Evolutionary conservation across 805 yeast species (phyloP).

Genomic region (Yamadazyma paraphyllophila): DNA sequence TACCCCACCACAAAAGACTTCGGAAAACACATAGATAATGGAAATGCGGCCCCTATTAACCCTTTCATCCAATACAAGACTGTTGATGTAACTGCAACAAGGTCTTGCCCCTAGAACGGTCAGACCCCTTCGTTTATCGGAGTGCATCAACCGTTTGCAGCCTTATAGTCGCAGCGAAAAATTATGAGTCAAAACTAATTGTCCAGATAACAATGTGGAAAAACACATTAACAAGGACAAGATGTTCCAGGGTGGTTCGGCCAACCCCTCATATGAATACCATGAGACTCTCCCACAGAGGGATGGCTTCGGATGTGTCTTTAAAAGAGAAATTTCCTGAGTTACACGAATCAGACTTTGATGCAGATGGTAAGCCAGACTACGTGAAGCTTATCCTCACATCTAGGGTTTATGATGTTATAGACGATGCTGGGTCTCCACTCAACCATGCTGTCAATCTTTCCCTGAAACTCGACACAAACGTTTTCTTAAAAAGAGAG

Average conservation of each 20-base stretch:
- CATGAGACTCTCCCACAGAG: not conserved
- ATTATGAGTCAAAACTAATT: slow-evolving; percentile 5
- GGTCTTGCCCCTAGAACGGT: too few species aligned
- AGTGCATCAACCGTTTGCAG: slow-evolving; percentile 3
- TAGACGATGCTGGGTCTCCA: slow-evolving; percentile 77
- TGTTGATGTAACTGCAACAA: too few species aligned
- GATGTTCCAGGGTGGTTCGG: not conserved
- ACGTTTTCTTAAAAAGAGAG: slow-evolving; percentile 81
- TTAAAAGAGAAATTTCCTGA: slow-evolving; percentile 41
- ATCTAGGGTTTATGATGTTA: slow-evolving; percentile 91
- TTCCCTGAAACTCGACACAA: slow-evolving; percentile 71
- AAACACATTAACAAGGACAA: not conserved
- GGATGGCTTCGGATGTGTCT: not conserved
- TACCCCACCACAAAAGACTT: too few species aligned
- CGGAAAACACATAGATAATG: too few species aligned
- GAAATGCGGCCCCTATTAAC: too few species aligned
- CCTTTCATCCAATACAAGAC: too few species aligned
- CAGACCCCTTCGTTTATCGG: not conserved
- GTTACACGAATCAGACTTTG: slow-evolving; percentile 48
- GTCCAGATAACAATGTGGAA: slow-evolving; percentile 4
- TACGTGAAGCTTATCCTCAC: slow-evolving; percentile 87
- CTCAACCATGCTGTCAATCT: slow-evolving; percentile 71
- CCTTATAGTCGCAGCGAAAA: slow-evolving; percentile 5
- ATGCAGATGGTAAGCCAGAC: slow-evolving; percentile 73
- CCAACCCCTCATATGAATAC: not conserved